These are phyloP conservation scores for Colletotrichum orbiculare DNA, from an alignment of 2,329 filamentous ascomycete species.

Conservation along the genomic window DNA sequence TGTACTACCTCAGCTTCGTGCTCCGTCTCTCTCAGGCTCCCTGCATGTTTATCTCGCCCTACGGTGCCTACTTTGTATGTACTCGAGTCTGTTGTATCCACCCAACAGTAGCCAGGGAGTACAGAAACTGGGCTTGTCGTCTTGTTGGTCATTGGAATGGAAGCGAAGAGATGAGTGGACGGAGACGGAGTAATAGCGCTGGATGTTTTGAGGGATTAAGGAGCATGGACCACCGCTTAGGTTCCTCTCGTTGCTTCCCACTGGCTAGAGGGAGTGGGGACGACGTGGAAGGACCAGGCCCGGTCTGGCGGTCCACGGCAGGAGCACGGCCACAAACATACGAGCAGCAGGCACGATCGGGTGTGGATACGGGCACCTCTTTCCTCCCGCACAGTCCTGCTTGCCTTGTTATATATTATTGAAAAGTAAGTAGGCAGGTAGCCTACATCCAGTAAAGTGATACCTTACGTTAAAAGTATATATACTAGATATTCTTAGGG, in stretches of 20 bases:
- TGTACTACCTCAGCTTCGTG: too few species aligned
- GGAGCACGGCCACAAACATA: too few species aligned
- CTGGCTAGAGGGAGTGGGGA: slow-evolving; percentile 9
- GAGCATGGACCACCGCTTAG: slow-evolving; percentile 36
- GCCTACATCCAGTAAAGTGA: too few species aligned
- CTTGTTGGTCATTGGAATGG: slow-evolving; percentile 15
- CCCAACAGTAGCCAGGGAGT: slow-evolving; percentile 15
- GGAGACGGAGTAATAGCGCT: neutral
- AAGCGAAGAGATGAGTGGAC: neutral
- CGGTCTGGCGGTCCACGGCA: neutral
- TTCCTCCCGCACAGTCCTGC: neutral
- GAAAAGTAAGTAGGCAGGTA: too few species aligned
- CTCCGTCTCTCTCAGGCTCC: too few species aligned
- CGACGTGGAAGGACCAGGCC: neutral
- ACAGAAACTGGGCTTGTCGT: slow-evolving; percentile 27
- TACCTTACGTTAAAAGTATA: too few species aligned
- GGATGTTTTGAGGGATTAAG: slow-evolving; percentile 4
- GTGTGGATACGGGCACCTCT: neutral
- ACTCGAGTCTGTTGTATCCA: slow-evolving; percentile 8
- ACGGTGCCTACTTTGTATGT: slow-evolving; percentile 15
- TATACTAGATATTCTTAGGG: too few species aligned
- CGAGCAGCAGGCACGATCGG: too few species aligned
- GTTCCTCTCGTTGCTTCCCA: slow-evolving; percentile 14
- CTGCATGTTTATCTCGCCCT: neutral
- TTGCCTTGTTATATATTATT: too few species aligned